Evolutionary conservation across 805 yeast species (phyloP).

Genomic region (Myxozyma sirexii): DNA sequence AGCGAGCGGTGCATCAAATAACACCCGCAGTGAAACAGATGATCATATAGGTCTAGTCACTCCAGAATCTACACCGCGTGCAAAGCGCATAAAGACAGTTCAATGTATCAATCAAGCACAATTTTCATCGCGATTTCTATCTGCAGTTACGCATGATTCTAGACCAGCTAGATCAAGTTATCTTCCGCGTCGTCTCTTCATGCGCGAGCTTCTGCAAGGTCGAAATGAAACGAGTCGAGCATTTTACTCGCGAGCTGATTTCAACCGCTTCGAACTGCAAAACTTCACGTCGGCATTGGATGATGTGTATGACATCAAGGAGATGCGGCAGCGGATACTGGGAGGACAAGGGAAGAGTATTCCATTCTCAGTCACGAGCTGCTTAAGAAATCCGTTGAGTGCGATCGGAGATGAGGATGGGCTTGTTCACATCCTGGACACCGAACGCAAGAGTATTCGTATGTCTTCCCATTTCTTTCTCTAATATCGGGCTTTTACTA

Average conservation of each 20-base stretch:
- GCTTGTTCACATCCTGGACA: conserved; percentile 20
- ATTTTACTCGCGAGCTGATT: conserved; percentile 18
- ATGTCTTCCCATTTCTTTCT: not conserved
- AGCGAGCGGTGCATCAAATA: not conserved
- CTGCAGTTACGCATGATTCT: not conserved
- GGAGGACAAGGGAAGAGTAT: not conserved
- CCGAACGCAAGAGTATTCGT: not conserved
- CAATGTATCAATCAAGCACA: not conserved
- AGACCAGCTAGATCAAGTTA: not conserved
- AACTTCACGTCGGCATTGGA: conserved; percentile 10
- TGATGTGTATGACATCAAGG: conserved; percentile 13
- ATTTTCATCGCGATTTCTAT: not conserved
- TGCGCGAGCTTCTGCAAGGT: conserved; percentile 8
- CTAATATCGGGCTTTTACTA: no score
- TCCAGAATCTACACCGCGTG: conserved; percentile 24
- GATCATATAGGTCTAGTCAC: not conserved
- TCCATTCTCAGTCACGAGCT: conserved; percentile 21
- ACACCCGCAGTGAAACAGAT: not conserved
- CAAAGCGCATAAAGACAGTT: not conserved
- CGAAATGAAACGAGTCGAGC: not conserved
- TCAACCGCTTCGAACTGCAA: conserved; percentile 10
- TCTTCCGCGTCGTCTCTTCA: conserved; percentile 12
- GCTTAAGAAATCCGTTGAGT: conserved; percentile 3
- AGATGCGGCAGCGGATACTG: not conserved
- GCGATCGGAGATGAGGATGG: conserved; percentile 30